These are phyloP conservation scores for Podila minutissima DNA, from an alignment of 192 early-diverging fungal species.

Conservation along the genomic window DNA sequence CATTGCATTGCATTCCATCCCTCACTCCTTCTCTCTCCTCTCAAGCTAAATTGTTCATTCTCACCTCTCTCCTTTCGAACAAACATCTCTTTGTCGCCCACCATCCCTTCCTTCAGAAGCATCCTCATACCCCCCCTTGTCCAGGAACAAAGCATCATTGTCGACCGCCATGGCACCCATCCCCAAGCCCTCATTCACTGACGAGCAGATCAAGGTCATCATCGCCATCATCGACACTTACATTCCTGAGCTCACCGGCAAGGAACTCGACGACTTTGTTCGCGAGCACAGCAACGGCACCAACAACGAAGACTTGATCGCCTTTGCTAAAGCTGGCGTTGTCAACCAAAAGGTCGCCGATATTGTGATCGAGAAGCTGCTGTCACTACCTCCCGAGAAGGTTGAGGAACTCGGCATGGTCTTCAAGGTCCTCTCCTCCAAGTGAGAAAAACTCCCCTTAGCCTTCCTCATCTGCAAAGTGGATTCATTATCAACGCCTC, in stretches of 20 bases:
- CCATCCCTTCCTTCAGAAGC: background rate
- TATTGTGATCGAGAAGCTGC: conserved; percentile 15
- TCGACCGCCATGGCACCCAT: conserved; percentile 2
- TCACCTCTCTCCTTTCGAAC: too few relatives aligned
- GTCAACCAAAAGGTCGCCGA: conserved; percentile 32
- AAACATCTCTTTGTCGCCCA: background rate
- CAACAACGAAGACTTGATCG: conserved; percentile 26
- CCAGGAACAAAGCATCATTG: too few relatives aligned
- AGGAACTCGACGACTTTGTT: conserved; percentile 49
- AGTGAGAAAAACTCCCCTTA: conserved; percentile 5
- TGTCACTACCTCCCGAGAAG: conserved; percentile 32
- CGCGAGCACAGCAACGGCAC: conserved; percentile 21
- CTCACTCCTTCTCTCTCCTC: too few relatives aligned
- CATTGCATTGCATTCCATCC: background rate
- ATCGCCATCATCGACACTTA: conserved; percentile 61
- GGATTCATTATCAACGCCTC: background rate
- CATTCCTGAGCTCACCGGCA: conserved; percentile 47
- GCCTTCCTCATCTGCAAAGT: background rate
- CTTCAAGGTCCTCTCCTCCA: conserved; percentile 45
- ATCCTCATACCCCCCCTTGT: too few relatives aligned
- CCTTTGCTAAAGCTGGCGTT: conserved; percentile 23
- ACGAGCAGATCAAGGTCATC: conserved; percentile 53
- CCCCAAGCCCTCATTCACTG: conserved; percentile 25
- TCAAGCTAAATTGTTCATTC: too few relatives aligned
- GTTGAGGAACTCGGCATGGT: conserved; percentile 43